Base-by-base conservation (phyloP, 1,284 basidiomycete species). In the Porogramme epimiltina region DNA sequence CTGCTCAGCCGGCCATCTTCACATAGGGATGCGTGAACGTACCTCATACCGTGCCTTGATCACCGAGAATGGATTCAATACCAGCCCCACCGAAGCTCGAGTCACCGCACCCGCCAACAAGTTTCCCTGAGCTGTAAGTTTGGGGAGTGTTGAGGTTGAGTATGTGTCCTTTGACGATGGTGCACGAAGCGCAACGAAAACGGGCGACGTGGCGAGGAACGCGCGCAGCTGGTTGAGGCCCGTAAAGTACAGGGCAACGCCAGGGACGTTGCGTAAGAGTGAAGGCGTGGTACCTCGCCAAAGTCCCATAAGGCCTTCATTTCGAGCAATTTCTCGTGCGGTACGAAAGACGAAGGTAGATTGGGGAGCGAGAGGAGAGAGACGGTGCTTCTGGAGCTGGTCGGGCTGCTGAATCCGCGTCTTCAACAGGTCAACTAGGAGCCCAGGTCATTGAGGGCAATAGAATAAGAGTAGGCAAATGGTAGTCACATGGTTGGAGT, bases 11-110 rank as follows among this genome's bases (percentile, higher is more conserved):
- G 11, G 20, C 16, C 33, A 24, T 25, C 19, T 8, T 8, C 16
- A n/a, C 15, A 4, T 10, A 24, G 33, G 46, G 22, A 19, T 31
- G 28, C 43, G 37, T 13, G 70, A 5, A 37, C 85, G 42, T 51
- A 89, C 95, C 82, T 99, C 96, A 59, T 90, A 97, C 13, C 96
- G 82, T 20, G 96, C 93, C 72, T 99, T 99, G 51, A 99, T 74
- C 13, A 99, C 87, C 0, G 96, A 93, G 60, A 99, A 87, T 0
- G 96, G 97, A 66, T 96, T 98, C 54, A 99, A 67, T 0, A 95
- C 57, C 62, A 98, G 89, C 0, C 96, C 96, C 1, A 98, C 91
- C 0, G 77, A 78, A 11, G 94, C 88, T 42, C 97, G 82, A 0
- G 93, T 86, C 3, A 89, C 81, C 0, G 94, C 95, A 2, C 96